Base-by-base conservation (phyloP, 2,329 filamentous ascomycete genomes). In the Trichoderma atrobrunneum region DNA sequence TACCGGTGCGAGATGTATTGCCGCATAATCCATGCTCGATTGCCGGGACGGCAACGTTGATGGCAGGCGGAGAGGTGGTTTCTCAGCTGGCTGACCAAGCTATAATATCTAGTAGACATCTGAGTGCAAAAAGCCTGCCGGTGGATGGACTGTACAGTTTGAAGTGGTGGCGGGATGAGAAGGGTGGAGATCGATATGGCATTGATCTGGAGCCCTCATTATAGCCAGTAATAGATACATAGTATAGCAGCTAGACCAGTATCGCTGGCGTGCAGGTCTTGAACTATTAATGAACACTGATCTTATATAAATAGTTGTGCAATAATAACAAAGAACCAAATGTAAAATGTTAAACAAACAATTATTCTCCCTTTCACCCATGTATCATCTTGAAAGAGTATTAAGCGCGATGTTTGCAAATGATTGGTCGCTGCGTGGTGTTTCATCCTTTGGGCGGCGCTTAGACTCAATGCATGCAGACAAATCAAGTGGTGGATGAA, bases 11-110 rank as follows among this genome's bases (percentile, higher is more conserved):
- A 30, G 57, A 62, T 24, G 67, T 70, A 7, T 18, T 70, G 28
- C 57, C 67, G 4, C 57, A 70, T 36, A 61, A 70, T 36, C 67
- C 67, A 4, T 70, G 67, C 30, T 70, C 67, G 7, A 70, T 70
- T 54, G 67, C 67, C 7, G 67, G 67, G 7, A 62, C 57, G 10
- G 67, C 67, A 5, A 36, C 57, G 4, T 16, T 70, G 36, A 18
- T 70, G 8, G 67, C 57, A n/a, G 67, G 67, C 5, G 56, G 56
- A 21, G 57, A 70, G 5, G n/a, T 70, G 39, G 30, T 70, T 5
- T 36, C 39, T 28, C 57, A 59, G 54, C n/a, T 70, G 5, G 57
- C 30, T 21, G 39, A 10, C 2, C 24, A 16, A 6, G 57, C 32
- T n/a, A 26, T 10, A 51, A 26, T 10, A 32, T 56, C 51, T 39